A percentile compares a stretch with the other conserved stretches of the same genome.
phyloP scores from a whole-genome alignment of 2,329 filamentous ascomycete species.

The Pyrenophora seminiperda region DNA sequence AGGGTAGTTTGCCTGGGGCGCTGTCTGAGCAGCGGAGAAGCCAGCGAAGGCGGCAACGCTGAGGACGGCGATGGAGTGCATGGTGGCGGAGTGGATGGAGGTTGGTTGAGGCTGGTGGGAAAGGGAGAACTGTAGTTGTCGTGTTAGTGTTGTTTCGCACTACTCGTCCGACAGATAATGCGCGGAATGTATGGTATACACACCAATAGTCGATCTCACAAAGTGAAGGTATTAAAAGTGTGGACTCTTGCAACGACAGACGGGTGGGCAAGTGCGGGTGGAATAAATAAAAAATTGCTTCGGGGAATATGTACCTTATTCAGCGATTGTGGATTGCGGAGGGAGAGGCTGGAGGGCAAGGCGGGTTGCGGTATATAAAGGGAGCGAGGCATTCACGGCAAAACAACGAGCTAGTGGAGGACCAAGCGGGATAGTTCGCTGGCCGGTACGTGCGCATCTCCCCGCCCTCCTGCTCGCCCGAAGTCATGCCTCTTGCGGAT shows the following conservation, averaged over 20 bases:
- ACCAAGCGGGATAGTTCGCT: slow-evolving; percentile 15
- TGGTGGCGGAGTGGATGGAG: slow-evolving; percentile 36
- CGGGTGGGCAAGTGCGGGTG: slow-evolving; percentile 8
- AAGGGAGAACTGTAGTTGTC: slow-evolving; percentile 8
- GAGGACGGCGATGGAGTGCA: slow-evolving; percentile 59
- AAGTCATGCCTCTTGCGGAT: slow-evolving; percentile 9
- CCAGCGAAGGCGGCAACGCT: slow-evolving; percentile 58
- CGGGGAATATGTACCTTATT: too few species aligned
- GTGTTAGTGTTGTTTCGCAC: too few species aligned
- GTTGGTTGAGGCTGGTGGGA: slow-evolving; percentile 5
- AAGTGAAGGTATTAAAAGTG: slow-evolving; percentile 19
- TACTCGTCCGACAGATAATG: neutral
- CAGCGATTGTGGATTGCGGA: slow-evolving; percentile 39
- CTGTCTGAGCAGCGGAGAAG: slow-evolving; percentile 55
- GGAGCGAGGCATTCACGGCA: slow-evolving; percentile 27
- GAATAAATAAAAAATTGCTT: slow-evolving; percentile 8
- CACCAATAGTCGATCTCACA: slow-evolving; percentile 11
- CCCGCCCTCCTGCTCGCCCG: slow-evolving; percentile 8
- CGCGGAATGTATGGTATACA: slow-evolving; percentile 11
- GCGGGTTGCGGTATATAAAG: slow-evolving; percentile 34
- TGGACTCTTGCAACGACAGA: slow-evolving; percentile 31
- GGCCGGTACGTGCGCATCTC: slow-evolving; percentile 14
- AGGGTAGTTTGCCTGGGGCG: slow-evolving; percentile 34
- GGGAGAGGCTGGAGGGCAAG: slow-evolving; percentile 21
- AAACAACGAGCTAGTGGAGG: slow-evolving; percentile 26